Evolutionary conservation across 208 protist genomes (phyloP).

Genomic region (Leishmania lainsoni): DNA sequence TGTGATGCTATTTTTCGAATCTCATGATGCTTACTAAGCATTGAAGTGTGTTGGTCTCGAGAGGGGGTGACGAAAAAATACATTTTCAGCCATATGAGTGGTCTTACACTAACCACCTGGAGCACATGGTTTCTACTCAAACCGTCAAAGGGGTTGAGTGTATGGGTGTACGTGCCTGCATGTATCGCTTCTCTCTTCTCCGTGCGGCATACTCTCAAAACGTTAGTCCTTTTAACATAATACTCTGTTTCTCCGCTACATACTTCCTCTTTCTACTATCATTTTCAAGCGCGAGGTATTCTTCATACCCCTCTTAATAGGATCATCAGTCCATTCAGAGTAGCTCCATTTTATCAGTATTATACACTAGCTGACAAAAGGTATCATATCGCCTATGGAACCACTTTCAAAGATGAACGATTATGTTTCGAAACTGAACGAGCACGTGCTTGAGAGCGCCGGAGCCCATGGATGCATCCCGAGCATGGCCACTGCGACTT

Average conservation of each 20-base stretch:
- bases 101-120: not conserved
- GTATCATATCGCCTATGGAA: not conserved
- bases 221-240: not conserved
- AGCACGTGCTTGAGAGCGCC: conserved; percentile 47
- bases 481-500: conserved; percentile 64
- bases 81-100: not conserved
- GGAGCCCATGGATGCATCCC: conserved; percentile 28
- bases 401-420: conserved; percentile 38
- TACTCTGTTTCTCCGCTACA: conserved; percentile 2
- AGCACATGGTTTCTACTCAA: not conserved
- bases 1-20: conserved; percentile 26
- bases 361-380: not conserved
- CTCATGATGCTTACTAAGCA: conserved; percentile 9
- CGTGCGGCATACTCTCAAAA: not conserved
- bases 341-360: not conserved
- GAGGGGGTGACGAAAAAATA: conserved; percentile 1
- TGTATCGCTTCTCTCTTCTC: not conserved
- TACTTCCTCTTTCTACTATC: not conserved
- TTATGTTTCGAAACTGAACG: conserved; percentile 47
- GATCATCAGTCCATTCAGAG: not conserved
- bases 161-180: not conserved
- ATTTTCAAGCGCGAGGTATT: conserved; percentile 4
- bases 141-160: not conserved
- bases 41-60: not conserved
- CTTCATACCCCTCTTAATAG: not conserved